Evolutionary conservation across 306 rosid genomes (phyloP).

Genomic region (Malus sylvestris): DNA sequence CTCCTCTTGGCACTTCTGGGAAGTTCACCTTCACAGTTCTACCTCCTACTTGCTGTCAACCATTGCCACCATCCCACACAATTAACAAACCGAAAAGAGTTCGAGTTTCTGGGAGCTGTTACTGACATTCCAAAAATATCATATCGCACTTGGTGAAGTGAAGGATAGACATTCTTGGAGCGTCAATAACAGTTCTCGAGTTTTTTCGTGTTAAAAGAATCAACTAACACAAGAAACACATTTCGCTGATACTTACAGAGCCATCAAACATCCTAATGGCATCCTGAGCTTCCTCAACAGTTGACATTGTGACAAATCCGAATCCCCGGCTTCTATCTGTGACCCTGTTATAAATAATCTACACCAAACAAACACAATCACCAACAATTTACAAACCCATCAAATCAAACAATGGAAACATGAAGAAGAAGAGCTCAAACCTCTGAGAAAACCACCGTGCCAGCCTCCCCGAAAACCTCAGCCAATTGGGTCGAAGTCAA

Average conservation of each 20-base stretch:
- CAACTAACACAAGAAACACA: background rate
- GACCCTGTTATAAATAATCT: constrained; percentile 83
- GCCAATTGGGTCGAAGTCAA: constrained; percentile 56
- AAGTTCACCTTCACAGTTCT: constrained; percentile 74
- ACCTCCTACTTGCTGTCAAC: constrained; percentile 75
- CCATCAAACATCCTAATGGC: constrained; percentile 90
- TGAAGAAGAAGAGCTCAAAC: constrained; percentile 30
- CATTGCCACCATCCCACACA: constrained; percentile 7
- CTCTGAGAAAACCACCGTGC: constrained; percentile 64
- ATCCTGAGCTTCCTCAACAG: constrained; percentile 66
- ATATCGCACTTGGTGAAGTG: background rate
- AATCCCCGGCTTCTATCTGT: constrained; percentile 93
- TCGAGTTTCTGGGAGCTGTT: background rate
- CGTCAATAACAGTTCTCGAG: background rate
- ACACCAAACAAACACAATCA: background rate
- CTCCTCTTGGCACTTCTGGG: constrained; percentile 93
- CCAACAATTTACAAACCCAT: background rate
- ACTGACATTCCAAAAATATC: background rate
- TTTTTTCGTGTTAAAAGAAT: background rate
- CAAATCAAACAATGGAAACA: constrained; percentile 3
- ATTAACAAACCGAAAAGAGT: background rate
- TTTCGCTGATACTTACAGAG: constrained; percentile 46
- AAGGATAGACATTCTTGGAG: background rate
- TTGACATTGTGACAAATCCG: constrained; percentile 83
- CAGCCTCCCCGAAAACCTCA: constrained; percentile 71